phyloP scores from a whole-genome alignment of 2,329 filamentous ascomycete species.

The Aspergillus brasiliensis region DNA sequence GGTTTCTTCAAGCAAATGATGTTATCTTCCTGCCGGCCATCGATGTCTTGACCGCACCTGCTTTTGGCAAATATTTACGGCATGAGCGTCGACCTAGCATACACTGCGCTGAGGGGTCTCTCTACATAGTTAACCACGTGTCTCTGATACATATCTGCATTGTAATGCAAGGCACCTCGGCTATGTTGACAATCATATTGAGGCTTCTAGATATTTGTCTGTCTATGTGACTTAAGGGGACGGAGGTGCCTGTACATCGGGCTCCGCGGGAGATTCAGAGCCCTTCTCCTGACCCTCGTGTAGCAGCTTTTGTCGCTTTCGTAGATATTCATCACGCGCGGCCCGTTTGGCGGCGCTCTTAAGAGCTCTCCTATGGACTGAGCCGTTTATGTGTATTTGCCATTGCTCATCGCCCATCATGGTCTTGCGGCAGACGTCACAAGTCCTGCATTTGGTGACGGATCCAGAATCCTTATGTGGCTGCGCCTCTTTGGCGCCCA shows the following conservation, averaged over 20 bases:
- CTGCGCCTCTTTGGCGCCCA: constrained; percentile 59
- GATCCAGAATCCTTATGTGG: constrained; percentile 49
- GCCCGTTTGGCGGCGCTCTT: constrained; percentile 42
- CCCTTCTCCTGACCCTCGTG: constrained; percentile 4
- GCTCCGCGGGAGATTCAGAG: constrained; percentile 7
- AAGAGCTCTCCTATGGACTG: constrained; percentile 60
- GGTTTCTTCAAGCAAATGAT: background rate
- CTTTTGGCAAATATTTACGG: background rate
- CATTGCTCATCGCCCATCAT: constrained; percentile 61
- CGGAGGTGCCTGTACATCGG: background rate
- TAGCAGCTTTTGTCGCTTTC: constrained; percentile 19
- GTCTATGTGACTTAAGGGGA: background rate
- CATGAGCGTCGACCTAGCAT: background rate
- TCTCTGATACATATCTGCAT: background rate
- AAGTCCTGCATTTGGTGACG: constrained; percentile 57
- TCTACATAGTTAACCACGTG: background rate
- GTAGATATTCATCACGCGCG: constrained; percentile 37
- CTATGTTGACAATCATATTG: background rate
- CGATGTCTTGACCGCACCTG: background rate
- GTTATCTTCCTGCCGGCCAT: background rate
- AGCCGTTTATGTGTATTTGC: constrained; percentile 58
- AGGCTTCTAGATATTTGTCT: background rate
- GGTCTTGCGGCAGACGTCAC: constrained; percentile 68
- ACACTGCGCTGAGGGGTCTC: background rate
- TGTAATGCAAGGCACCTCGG: background rate